Conservation (phyloP, 139 green algal genomes). For the Micractinium conductrix region DNA sequence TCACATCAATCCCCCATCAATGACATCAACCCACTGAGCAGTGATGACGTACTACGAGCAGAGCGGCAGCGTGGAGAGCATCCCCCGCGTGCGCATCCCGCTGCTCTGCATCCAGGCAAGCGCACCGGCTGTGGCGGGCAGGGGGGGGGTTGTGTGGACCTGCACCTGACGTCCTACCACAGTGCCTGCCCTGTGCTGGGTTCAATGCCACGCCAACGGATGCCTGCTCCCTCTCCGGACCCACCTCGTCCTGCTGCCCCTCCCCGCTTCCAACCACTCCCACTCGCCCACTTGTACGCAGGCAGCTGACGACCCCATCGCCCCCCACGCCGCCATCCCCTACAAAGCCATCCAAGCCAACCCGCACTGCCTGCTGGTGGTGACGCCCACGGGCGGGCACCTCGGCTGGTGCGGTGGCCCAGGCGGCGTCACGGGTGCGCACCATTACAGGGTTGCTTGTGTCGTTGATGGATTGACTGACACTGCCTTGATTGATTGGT, state of each 20-base stretch:
- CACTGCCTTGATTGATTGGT: too few species aligned
- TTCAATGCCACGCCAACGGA: too few species aligned
- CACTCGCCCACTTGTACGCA: constrained; percentile 20
- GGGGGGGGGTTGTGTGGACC: not conserved
- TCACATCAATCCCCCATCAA: too few species aligned
- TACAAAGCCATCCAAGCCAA: constrained; percentile 65
- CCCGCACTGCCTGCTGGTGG: constrained; percentile 69
- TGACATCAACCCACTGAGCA: too few species aligned
- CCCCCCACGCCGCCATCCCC: constrained; percentile 76
- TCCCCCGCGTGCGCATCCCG: constrained; percentile 40
- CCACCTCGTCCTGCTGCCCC: not conserved
- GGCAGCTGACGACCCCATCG: constrained; percentile 90
- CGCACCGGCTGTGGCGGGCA: not conserved
- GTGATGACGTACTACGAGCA: constrained; percentile 90
- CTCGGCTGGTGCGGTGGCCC: constrained; percentile 80
- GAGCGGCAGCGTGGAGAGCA: constrained; percentile 26
- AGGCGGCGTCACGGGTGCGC: constrained; percentile 49
- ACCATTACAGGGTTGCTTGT: too few species aligned
- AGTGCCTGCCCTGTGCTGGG: not conserved
- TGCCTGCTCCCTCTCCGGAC: too few species aligned
- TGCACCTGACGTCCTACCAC: not conserved
- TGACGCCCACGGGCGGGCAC: constrained; percentile 79
- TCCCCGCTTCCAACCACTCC: not conserved
- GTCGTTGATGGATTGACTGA: too few species aligned
- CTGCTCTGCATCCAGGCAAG: constrained; percentile 31